Evolutionary conservation across 192 early-diverging fungal genomes (phyloP).

Genomic region (Coemansia sp.): DNA sequence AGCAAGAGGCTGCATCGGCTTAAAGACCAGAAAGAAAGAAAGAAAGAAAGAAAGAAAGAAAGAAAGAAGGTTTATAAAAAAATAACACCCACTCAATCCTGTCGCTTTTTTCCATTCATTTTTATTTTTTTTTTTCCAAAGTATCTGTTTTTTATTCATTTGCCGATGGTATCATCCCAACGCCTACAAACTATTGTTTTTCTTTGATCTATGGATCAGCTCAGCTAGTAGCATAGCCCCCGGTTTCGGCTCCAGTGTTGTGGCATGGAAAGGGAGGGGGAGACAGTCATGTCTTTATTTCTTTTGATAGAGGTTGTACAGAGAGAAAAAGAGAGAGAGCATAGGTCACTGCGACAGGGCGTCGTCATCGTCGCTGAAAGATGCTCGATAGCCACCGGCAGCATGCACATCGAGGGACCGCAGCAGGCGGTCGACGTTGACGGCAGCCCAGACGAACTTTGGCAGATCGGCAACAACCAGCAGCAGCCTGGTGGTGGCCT

Average conservation of each 20-base stretch:
- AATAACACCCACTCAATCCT: not conserved
- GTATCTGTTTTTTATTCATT: no score
- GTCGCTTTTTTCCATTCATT: no score
- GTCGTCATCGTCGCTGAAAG: constrained; percentile 11
- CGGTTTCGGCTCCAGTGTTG: no score
- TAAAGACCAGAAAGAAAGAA: not conserved
- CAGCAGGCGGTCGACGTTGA: constrained; percentile 49
- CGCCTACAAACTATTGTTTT: no score
- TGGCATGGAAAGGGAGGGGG: no score
- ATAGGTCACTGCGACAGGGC: no score
- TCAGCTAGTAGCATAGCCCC: not conserved
- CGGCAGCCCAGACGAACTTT: constrained; percentile 91
- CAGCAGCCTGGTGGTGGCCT: constrained; percentile 80
- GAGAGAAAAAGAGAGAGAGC: not conserved
- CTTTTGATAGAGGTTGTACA: no score
- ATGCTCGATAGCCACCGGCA: constrained; percentile 22
- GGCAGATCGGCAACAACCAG: constrained; percentile 90
- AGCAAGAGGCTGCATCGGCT: not conserved
- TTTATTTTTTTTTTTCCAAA: no score
- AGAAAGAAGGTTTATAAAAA: not conserved
- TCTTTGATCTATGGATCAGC: not conserved
- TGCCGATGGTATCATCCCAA: no score
- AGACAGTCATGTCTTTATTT: no score
- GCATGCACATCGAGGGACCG: constrained; percentile 51
- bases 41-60: not conserved